Base-by-base conservation (phyloP, 2,329 filamentous ascomycete genomes). In the Aphanocladium album region DNA sequence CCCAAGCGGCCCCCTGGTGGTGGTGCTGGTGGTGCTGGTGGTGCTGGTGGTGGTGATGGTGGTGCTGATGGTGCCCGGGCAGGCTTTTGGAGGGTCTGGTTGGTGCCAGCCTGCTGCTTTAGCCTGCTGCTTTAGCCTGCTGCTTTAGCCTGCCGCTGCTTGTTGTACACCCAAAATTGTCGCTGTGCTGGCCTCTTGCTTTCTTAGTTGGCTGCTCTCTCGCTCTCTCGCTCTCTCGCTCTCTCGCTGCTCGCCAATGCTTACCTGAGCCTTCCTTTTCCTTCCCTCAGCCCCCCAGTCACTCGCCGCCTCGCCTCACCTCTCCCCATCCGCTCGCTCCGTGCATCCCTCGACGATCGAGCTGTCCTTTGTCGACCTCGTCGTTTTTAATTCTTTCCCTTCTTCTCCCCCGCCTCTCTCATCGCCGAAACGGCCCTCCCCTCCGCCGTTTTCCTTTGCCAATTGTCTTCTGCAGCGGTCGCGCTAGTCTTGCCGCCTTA, bases 211-310 rank as follows among this genome's bases (percentile, higher is more conserved):
- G 30, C 30, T n/a, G n/a, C n/a, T 43, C 41, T 23, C n/a, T n/a
- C 14, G 3, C 41, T 19, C 41, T 8, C 3, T 45, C 11, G n/a
- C n/a, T 21, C 14, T 5, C 12, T 39, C 56, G 56, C 56, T 51
- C 47, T 46, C 56, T 35, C 39, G 30, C 21, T 41, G 35, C 35
- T 46, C 11, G 21, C 35, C 30, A 30, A 30, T 37, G 56, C 47
- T 60, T 60, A 60, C 50, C 49, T 37, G 57, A 60, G 25, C 50
- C 49, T 53, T 35, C 39, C 57, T 47, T 16, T 35, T 47, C 35
- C 35, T 27, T 21, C 19, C 30, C 49, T 27, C 21, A 17, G 25
- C 39, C 17, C 43, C 27, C 54, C 14, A 27, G 39, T 27, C n/a
- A 11, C 27, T 30, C 9, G 27, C 37, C 57, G 25, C 23, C 12